phyloP scores from a whole-genome alignment of 2,329 filamentous ascomycete species.

The Ceratocystis alfenasii region DNA sequence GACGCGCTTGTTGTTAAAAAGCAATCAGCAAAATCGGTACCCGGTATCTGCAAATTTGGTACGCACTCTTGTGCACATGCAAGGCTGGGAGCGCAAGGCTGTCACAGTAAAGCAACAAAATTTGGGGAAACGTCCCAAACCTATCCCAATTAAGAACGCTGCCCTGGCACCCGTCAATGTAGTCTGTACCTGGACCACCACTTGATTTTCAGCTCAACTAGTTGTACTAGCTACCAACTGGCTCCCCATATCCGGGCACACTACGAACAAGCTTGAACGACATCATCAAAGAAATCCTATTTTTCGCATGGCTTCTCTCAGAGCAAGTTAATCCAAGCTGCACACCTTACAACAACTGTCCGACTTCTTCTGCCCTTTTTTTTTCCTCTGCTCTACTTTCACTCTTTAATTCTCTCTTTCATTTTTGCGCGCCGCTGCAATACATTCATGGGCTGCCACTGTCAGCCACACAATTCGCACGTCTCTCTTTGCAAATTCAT shows the following conservation, averaged over 20 bases:
- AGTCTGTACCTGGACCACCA: not conserved
- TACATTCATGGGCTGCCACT: conserved; percentile 3
- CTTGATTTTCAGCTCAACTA: not conserved
- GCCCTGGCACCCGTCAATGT: not conserved
- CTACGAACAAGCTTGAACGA: conserved; percentile 5
- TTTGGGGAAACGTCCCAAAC: not conserved
- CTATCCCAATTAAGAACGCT: not conserved
- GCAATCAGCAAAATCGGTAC: not conserved
- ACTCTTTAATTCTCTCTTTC: not conserved
- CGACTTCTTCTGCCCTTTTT: not conserved
- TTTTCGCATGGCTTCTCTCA: not conserved
- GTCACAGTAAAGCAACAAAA: not conserved
- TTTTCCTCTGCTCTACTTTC: not conserved
- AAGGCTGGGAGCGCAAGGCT: conserved; percentile 19
- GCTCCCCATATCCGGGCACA: not conserved
- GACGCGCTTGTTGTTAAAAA: not conserved
- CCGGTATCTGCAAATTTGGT: not conserved
- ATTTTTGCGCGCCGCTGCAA: not conserved
- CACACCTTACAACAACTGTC: not conserved
- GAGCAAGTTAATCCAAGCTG: not conserved
- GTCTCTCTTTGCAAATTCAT: not conserved
- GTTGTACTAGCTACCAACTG: not conserved
- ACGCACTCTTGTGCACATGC: not conserved
- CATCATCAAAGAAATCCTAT: conserved; percentile 3
- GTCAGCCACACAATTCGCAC: not conserved